Conservation (phyloP, 2,329 filamentous ascomycete genomes). For the Metarhizium humberi region DNA sequence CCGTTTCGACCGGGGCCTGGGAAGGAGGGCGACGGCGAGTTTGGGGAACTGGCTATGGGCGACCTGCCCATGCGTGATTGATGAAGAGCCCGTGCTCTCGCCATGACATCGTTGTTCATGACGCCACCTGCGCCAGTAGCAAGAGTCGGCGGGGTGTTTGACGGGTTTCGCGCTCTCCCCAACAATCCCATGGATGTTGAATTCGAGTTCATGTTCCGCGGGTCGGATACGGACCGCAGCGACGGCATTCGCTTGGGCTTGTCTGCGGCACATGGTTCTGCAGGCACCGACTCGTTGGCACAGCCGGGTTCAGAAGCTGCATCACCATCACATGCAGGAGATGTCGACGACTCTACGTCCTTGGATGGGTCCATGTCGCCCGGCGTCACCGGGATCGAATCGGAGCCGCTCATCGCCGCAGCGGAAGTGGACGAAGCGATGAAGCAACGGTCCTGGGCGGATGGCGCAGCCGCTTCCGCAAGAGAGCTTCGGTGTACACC, state of each 20-base stretch:
- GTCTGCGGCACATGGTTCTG: conserved; percentile 24
- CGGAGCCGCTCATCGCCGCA: conserved; percentile 18
- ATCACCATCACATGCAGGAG: conserved; percentile 32
- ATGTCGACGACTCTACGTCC: conserved; percentile 26
- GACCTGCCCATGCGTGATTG: conserved; percentile 34
- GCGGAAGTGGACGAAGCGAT: neutral
- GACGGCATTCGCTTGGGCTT: conserved; percentile 45
- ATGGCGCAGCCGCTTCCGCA: conserved; percentile 7
- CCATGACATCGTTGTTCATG: conserved; percentile 33
- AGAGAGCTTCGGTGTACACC: conserved; percentile 1
- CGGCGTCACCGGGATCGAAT: conserved; percentile 34
- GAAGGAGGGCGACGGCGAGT: conserved; percentile 12
- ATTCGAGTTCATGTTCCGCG: conserved; percentile 62
- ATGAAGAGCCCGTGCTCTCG: conserved; percentile 37
- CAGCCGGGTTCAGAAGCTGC: conserved; percentile 13
- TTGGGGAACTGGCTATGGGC: conserved; percentile 17
- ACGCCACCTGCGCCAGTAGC: conserved; percentile 17
- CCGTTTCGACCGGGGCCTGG: conserved; percentile 27
- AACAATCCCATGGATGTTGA: conserved; percentile 77
- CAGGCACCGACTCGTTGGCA: conserved; percentile 38
- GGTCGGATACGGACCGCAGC: conserved; percentile 50
- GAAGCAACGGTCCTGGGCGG: conserved; percentile 3
- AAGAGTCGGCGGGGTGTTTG: conserved; percentile 28
- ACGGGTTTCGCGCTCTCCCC: conserved; percentile 51
- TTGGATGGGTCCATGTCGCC: conserved; percentile 31